Base-by-base conservation (phyloP, 805 yeast genomes). In the Spathaspora passalidarum region DNA sequence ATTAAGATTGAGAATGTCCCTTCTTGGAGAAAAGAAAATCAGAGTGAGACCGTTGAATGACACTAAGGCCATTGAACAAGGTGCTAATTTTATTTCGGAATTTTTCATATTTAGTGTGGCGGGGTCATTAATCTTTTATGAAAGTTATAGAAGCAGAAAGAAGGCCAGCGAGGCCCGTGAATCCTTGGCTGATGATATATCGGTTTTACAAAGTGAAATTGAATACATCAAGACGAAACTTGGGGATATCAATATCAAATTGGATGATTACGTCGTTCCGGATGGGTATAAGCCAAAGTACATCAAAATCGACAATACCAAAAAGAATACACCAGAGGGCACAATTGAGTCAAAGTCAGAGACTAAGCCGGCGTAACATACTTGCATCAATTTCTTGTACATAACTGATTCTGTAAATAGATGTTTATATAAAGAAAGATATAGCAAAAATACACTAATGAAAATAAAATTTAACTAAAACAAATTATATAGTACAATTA, bases 21-120 rank as follows among this genome's bases (percentile, higher is more conserved):
- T 87, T 37, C 59, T 81, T 49, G 86, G 86, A 16, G 79, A 76
- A 45, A 67, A 67, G 45, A 68, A 73, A 23, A 62, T 77, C 40
- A 78, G 76, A 54, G 77, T 88, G 7, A 75, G 95, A 40, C 96
- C 96, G 0, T 73, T 88, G 60, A 88, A 87, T 60, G 96, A 88
- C 53, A 79, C 81, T 10, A 83, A 81, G 56, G 96, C 96, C 32
- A 78, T 89, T 37, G 94, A 88, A 48, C 80, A 75, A 48, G 96
- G 96, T 1, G 94, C 96, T 38, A 84, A 76, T 46, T 80, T 88
- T 59, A 65, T 88, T 10, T 84, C 92, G 38, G 96, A 88, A 60
- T 61, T 82, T 25, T 84, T 88, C 56, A 81, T 88, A 16, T 88
- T 89, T 52, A 69, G 84, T 21, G 92, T 89, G 19, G 96, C 94